Base-by-base conservation (phyloP, 2,329 filamentous ascomycete species). In the Acrodontium crateriforme region DNA sequence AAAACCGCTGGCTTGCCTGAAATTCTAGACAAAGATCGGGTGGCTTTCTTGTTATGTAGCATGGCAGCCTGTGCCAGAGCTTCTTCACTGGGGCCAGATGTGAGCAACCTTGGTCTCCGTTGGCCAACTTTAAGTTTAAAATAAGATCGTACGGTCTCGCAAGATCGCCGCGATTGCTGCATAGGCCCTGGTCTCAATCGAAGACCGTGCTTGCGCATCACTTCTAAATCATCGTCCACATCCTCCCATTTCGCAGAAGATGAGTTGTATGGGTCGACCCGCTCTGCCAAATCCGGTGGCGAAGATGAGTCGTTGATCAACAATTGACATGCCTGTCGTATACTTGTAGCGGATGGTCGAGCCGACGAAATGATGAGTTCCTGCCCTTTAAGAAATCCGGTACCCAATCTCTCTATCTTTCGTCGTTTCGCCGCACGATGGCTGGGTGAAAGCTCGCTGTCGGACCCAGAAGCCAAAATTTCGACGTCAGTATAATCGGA, bases 301-400 rank as follows among this genome's bases (percentile, higher is more conserved):
- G 14, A 17, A 4, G 9, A 6, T 20, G 17, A 21, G n/a, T 31
- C n/a, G n/a, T n/a, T n/a, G 27, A 14, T 37, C 30, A 15, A 25
- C 8, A 16, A 17, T 9, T 20, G 25, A 24, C 16, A 37, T 20
- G 6, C 29, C 13, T 24, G 27, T 34, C 20, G 28, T 35, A 7
- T 28, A 24, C 24, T 27, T 18, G n/a, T 16, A 27, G 5, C 34
- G 29, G 31, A 26, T 7, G 37, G 35, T 25, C 40, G 52, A 5
- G 76, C 67, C 9, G 76, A 76, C 3, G 74, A 47, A 3, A 84
- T 59, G 14, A 67, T 44, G 0, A 75, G 63, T 2, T 60, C 45
- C 16, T 61, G 54, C 1, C 76, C 77, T 5, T 60, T 52, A 19
- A 79, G 53, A 40, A 67, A 79, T 18, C 62, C 60, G 17, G 61